These are phyloP conservation scores for Dujonia santamariae DNA, from an alignment of 1,139 yeast genomes.

Conservation along the genomic window DNA sequence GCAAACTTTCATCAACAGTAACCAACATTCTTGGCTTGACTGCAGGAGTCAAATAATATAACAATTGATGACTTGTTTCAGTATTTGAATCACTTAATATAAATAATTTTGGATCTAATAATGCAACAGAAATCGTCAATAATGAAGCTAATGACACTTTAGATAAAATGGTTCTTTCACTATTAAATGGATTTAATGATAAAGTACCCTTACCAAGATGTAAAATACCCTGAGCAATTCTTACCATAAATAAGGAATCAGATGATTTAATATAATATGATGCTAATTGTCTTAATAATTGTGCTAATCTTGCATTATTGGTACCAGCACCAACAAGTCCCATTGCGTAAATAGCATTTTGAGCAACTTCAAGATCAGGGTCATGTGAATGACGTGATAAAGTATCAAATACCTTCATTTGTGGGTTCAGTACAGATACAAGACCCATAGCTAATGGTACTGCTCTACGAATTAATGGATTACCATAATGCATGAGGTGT, in stretches of 20 bases:
- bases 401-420: constrained; percentile 96
- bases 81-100: constrained; percentile 46
- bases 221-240: constrained; percentile 92
- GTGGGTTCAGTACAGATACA: constrained; percentile 90
- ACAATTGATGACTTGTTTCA: constrained; percentile 71
- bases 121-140: constrained; percentile 78
- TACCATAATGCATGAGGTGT: constrained; percentile 97
- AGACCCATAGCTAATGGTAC: constrained; percentile 98
- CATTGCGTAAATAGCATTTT: constrained; percentile 94
- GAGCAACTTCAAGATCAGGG: constrained; percentile 90
- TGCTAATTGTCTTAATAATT: constrained; percentile 89
- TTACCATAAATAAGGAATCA: constrained; percentile 86
- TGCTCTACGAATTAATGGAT: constrained; percentile 84
- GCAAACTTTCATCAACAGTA: constrained; percentile 85
- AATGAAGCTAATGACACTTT: constrained; percentile 90
- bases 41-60: constrained; percentile 85
- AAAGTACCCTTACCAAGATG: constrained; percentile 96
- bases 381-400: constrained; percentile 96
- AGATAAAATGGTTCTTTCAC: constrained; percentile 83
- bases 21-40: constrained; percentile 91
- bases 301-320: constrained; percentile 96
- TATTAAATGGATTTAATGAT: constrained; percentile 84
- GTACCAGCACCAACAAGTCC: constrained; percentile 99
- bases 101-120: constrained; percentile 78
- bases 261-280: constrained; percentile 89